Percentiles rank a stretch among this genome's conserved stretches.
Conservation (phyloP, 2,329 filamentous ascomycete species). For the Talaromyces islandicus region DNA sequence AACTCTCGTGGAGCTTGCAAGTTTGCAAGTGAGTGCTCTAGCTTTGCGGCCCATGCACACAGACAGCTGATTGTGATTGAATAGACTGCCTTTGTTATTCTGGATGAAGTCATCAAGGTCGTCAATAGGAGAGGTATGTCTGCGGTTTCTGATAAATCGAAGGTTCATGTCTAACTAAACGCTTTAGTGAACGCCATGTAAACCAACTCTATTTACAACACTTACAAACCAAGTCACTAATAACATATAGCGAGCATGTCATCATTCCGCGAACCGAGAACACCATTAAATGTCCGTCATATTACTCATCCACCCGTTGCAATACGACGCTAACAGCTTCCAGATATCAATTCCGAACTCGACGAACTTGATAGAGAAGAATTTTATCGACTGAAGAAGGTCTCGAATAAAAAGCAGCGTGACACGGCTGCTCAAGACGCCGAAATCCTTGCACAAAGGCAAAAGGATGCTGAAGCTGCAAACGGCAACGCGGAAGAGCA, state of each 20-base stretch:
- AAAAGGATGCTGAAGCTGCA: conserved; percentile 36
- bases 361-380: conserved; percentile 97
- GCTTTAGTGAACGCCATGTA: conserved; percentile 81
- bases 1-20: conserved; percentile 89
- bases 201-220: conserved; percentile 22
- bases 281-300: conserved; percentile 81
- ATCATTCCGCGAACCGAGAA: conserved; percentile 98
- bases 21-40: conserved; percentile 59
- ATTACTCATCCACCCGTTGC: background rate
- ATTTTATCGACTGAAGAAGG: conserved; percentile 96
- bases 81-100: conserved; percentile 88
- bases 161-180: conserved; percentile 17
- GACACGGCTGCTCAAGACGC: conserved; percentile 67
- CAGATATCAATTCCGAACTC: conserved; percentile 94
- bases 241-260: conserved; percentile 47
- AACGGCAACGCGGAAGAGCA: conserved; percentile 27
- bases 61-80: conserved; percentile 13
- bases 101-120: conserved; percentile 98
- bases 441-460: conserved; percentile 67
- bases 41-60: background rate
- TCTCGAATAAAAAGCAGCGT: conserved; percentile 76
- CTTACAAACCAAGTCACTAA: conserved; percentile 4
- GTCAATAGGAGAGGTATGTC: conserved; percentile 82
- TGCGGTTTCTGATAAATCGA: background rate
- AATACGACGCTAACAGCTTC: conserved; percentile 4